Base-by-base conservation (phyloP, 129 eudicot genomes). In the Centaurea solstitialis region DNA sequence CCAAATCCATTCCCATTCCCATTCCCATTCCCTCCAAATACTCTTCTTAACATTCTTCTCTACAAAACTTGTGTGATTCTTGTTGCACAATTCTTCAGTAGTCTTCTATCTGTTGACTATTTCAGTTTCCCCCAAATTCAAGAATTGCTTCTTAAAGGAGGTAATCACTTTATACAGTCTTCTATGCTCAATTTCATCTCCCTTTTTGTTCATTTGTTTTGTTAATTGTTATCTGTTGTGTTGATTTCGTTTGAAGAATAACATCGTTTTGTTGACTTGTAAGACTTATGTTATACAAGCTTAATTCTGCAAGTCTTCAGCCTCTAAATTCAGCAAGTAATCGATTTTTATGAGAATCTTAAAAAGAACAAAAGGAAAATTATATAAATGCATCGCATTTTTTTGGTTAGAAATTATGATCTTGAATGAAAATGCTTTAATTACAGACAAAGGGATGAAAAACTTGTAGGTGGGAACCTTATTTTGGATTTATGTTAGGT, bases 1-100 rank as follows among this genome's bases (percentile, higher is more conserved):
- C 17, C 0, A 45, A 33, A n/a, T n/a, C n/a, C n/a, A n/a, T n/a
- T n/a, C n/a, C n/a, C n/a, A n/a, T n/a, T n/a, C n/a, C n/a, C n/a
- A n/a, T n/a, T n/a, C 22, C 8, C 57, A 10, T 62, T 73, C 77
- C 39, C 77, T 45, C 77, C 77, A 73, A 45, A 72, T 9, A 1
- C 64, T 21, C 21, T 3, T 53, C 22, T n/a, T 22, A n/a, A n/a
- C 65, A 57, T 17, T 17, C 6, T n/a, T 57, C 62, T 50, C 62
- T 50, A 50, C 62, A 12, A 47, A 41, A n/a, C n/a, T n/a, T 1
- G 9, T 41, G 12, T 41, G 47, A 41, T 41, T 9, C 47, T 8
- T n/a, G 9, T 57, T 57, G 65, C 65, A 57, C 62, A 26, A n/a
- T n/a, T n/a, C n/a, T n/a, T n/a, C n/a, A 15, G 7, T 7, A 17